Evolutionary conservation across 1,284 basidiomycete genomes (phyloP), one percentile per base, ranked within the genome.

Genomic region (Tilletia walkeri): DNA sequence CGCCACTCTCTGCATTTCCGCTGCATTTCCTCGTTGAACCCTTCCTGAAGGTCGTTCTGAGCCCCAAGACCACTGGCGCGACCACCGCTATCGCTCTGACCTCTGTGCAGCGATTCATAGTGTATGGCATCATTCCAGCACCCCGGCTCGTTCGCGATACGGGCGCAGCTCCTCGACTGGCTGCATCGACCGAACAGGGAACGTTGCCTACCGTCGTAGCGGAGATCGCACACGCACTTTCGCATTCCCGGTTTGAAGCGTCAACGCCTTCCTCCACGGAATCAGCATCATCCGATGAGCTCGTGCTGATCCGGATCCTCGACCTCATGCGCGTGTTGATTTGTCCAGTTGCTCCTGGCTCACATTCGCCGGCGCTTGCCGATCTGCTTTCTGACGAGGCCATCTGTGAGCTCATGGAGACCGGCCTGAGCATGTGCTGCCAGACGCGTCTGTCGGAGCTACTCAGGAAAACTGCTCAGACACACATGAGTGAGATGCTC

Each of bases 321-420:
- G 89, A 91, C 14, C 90, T 98, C 10, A 94, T 99, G 73, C 89
- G 92, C 74, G 90, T 93, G 56, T 75, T 83, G n/a, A 77, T 81
- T 90, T 92, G 78, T 87, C 95, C 76, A 89, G 90, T 71, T 6
- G 72, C 67, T 14, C 45, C 73, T 24, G 38, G 54, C 41, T 67
- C 38, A 39, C 70, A 71, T 2, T 24, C 30, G 7, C 54, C 24
- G 30, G 41, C 70, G 4, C 72, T 82, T 12, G 81, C 79, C 9
- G 78, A 82, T 61, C 69, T 72, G 65, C 77, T 83, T 9, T 74
- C 92, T 49, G 95, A 99, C 80, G 90, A 96, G 72, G 92, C 94
- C 83, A 91, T 99, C 24, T 99, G 96, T 84, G 95, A 98, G 85
- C 94, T 99, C 90, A 87, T 99, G 80, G 96, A 99, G 85, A 97